Evolutionary conservation across 495 filamentous ascomycete genomes (phyloP), one percentile per base, ranked within the genome.

Genomic region (Elasticomyces elasticus): DNA sequence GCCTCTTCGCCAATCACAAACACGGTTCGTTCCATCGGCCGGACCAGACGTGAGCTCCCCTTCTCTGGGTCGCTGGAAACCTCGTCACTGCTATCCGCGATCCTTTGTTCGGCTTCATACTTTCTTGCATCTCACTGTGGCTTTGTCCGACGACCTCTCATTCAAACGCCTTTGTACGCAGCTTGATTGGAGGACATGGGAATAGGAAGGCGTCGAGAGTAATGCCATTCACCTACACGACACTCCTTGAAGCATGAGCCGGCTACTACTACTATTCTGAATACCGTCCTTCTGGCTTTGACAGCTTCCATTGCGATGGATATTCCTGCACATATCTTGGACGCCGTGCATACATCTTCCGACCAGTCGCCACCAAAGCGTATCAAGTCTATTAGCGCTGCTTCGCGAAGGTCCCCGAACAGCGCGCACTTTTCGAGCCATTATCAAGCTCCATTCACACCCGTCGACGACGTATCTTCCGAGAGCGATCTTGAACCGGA

Each of bases 401-500:
- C 49, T 6, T 28, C 42, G 11, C 9, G 31, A 42, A 25, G 23
- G 3, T 46, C 42, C 1, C 20, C 28, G 19, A 48, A 41, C 17
- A 22, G 19, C 19, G 17, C 23, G 12, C 51, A 25, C 13, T 45
- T 46, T 33, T 19, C 37, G 15, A 28, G 43, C 19, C 25, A 26
- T 19, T 48, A 37, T 37, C 46, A 24, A 53, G 42, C 37, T 13
- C 45, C 13, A 31, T 25, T 22, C 26, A 37, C 33, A 20, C 49
- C 37, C 15, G 46, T 24, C 3, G 48, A 60, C 10, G 60, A 62
- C 38, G 22, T 46, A 5, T 60, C 58, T 23, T 52, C 53, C 2
- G 19, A 25, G 12, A 55, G 56, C 28, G 58, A 56, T 27, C 44
- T 43, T 1, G 58, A 60, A 10, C 46, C 27, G 10, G 58, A 60